Base-by-base conservation (phyloP, 2,329 filamentous ascomycete genomes). In the Aspergillus quadrilineatus region DNA sequence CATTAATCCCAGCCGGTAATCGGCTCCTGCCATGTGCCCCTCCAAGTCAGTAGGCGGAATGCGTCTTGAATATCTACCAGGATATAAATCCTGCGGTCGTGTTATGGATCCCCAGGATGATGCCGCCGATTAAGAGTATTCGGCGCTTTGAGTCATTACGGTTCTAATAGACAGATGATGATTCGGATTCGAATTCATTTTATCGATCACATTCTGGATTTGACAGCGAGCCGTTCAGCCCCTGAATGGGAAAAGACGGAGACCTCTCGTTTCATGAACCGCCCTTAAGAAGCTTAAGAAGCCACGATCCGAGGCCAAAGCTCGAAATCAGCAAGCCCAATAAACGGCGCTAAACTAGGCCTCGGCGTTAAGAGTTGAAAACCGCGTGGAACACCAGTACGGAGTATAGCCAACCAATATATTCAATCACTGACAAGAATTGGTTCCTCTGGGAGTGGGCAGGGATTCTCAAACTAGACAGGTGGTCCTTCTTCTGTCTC, bases 371-470 rank as follows among this genome's bases (percentile, higher is more conserved):
- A 54, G 34, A 22, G 34, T 46, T 48, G 34, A 12, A 54, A 54
- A 22, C 22, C 22, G 22, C 22, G 22, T 48, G 17, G 42, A 48
- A 42, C 29, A n/a, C 29, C 29, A 26, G 37, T 10, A 34, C 29
- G 2, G 34, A 12, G 34, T 37, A 37, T 22, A 22, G 37, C n/a
- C 41, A 54, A 32, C 14, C 45, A 48, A 7, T n/a, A 12, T 37
- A 37, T 46, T 37, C 41, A 55, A 55, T 50, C 36, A 37, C 15
- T 34, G 47, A 46, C 53, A 46, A 56, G 53, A 41, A 47, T 56
- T 45, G 9, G 37, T 50, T 56, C 53, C 53, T 51, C 41, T 10
- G 30, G 53, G 46, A 50, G 42, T 17, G 10, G 32, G 41, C 47
- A 56, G 53, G 53, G 42, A 56, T 51, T 22, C 46, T 42, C 47